Evolutionary conservation across 768 basidiomycete species (phyloP).

Genomic region (Russula sp.): DNA sequence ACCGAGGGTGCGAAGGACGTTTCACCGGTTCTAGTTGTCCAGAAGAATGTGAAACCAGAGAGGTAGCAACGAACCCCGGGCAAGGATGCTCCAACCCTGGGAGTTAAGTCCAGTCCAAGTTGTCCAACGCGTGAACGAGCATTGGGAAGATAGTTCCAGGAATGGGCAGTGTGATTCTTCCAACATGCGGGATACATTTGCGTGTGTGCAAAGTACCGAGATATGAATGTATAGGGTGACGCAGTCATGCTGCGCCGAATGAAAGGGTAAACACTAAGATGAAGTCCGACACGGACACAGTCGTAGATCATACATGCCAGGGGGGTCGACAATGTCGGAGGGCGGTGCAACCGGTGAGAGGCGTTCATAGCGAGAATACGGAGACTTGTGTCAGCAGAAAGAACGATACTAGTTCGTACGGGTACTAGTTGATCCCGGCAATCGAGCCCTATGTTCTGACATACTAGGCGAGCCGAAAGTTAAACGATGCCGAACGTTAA

Average conservation of each 20-base stretch:
- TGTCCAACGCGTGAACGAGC: constrained; percentile 7
- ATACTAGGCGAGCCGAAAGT: not conserved
- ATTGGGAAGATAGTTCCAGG: constrained; percentile 12
- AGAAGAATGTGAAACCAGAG: constrained; percentile 20
- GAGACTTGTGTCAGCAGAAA: constrained; percentile 2
- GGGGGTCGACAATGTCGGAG: constrained; percentile 5
- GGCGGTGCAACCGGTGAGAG: constrained; percentile 7
- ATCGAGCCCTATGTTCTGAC: not conserved
- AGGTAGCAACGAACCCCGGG: constrained; percentile 17
- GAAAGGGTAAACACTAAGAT: not conserved
- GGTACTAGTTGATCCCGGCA: not conserved
- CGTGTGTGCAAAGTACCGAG: constrained; percentile 19
- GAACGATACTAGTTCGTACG: not conserved
- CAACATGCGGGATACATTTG: constrained; percentile 8
- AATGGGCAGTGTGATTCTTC: constrained; percentile 21
- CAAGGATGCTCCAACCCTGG: constrained; percentile 13
- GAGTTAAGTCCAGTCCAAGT: constrained; percentile 6
- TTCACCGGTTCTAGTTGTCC: constrained; percentile 19
- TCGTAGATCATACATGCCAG: constrained; percentile 11
- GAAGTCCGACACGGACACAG: constrained; percentile 10
- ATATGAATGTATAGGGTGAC: constrained; percentile 11
- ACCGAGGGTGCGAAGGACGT: constrained; percentile 17
- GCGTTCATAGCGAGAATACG: not conserved
- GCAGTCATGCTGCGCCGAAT: constrained; percentile 8
- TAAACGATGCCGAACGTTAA: not conserved